Percentiles rank a stretch among this genome's conserved stretches.
Conservation (phyloP, 2,329 filamentous ascomycete species). For the Aspergillaceae sp. region DNA sequence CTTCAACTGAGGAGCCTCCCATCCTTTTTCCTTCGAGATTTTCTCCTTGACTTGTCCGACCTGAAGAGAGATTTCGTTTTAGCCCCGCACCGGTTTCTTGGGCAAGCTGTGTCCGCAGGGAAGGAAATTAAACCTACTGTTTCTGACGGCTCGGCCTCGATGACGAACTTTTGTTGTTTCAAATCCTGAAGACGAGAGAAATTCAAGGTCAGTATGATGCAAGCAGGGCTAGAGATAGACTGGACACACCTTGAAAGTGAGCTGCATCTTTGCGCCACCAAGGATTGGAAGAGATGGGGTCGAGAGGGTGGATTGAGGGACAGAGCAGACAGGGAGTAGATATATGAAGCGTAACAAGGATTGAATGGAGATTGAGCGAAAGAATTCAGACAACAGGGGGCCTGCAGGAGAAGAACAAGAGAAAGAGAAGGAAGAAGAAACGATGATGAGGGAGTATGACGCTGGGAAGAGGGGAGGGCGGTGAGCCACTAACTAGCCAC, state of each 20-base stretch:
- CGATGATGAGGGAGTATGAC: background rate
- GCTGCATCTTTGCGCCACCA: constrained; percentile 51
- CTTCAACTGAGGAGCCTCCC: constrained; percentile 84
- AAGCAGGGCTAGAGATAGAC: constrained; percentile 14
- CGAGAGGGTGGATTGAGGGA: constrained; percentile 10
- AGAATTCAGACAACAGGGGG: background rate
- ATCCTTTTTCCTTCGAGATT: constrained; percentile 85
- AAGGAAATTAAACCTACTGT: constrained; percentile 53
- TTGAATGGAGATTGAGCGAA: background rate
- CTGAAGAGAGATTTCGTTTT: constrained; percentile 41
- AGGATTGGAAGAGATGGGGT: constrained; percentile 19
- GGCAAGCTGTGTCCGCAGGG: constrained; percentile 2
- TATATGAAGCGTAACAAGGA: background rate
- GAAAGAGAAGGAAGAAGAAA: constrained; percentile 1
- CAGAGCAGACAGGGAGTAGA: background rate
- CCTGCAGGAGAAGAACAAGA: background rate
- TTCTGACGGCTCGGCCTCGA: constrained; percentile 89
- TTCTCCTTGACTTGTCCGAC: constrained; percentile 87
- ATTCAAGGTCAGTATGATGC: constrained; percentile 13
- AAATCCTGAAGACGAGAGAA: constrained; percentile 58
- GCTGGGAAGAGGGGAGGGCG: no score
- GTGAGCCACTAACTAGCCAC: background rate
- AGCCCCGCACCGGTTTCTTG: constrained; percentile 26
- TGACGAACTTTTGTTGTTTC: constrained; percentile 96
- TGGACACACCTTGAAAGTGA: constrained; percentile 58